Base-by-base conservation (phyloP, 176 grass and related monocot species). In the Triticum urartu region DNA sequence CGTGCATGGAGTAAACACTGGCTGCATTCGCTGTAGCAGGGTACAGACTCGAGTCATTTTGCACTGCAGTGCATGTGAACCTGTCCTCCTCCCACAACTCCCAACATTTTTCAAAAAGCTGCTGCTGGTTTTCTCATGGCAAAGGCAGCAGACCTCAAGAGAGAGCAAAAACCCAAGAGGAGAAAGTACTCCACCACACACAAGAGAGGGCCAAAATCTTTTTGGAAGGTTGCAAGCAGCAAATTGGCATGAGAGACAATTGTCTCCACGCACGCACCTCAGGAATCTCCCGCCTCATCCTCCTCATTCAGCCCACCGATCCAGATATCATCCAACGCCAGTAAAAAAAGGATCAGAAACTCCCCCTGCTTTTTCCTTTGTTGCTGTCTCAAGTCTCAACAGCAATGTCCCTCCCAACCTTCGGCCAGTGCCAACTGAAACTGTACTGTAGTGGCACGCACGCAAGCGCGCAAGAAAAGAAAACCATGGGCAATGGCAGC, bases 41-140 rank as follows among this genome's bases (percentile, higher is more conserved):
- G 25, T 60, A 22, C 73, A 79, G 40, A 62, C 76, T 88, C 48
- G 32, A 52, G 86, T 85, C 86, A 81, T 81, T 92, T 89, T 79
- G 35, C 26, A 82, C 84, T 86, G 83, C 68, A 69, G 75, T 67
- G 83, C 90, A 92, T 85, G 87, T 92, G 90, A 89, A 83, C 74
- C 24, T 26, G 83, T 68, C 81, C 83, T 58, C 25, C 39, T 20
- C 9, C 8, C 34, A 22, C n/a, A 73, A 68, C 6, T 69, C 33
- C 17, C 0, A 71, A 76, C 60, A 38, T 6, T 28, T 47, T 47
- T 28, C 17, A 28, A 30, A 67, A 71, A 47, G 36, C 18, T 21
- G 72, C 18, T 21, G 72, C 76, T 30, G 64, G 83, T 72, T 33
- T 86, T 86, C 64, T 86, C 88, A 33, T 86, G 84, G 79, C 84